Base-by-base conservation (phyloP, 352 stramenopile genomes). In the Pythium oligandrum region DNA sequence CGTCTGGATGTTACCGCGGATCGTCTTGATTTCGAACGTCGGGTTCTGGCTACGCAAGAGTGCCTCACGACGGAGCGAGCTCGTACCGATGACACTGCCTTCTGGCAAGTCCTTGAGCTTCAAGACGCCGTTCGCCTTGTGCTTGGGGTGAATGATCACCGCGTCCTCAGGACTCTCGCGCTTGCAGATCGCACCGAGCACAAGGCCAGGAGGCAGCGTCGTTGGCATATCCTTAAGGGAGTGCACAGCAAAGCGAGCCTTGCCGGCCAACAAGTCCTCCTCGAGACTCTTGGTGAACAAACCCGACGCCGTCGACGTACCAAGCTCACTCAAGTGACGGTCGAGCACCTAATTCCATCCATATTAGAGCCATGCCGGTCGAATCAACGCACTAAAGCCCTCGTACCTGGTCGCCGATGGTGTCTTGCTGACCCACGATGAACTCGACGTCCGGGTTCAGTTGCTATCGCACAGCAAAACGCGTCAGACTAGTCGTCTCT, bases 181-280 rank as follows among this genome's bases (percentile, higher is more conserved):
- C 63, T 92, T 83, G 48, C 71, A 84, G 54, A 96, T 92, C 17
- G 77, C 83, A 36, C 63, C 84, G 31, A 96, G 71, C 48, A 93
- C 72, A 37, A 96, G 81, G 6, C 83, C 84, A 6, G 75, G 44
- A 1, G 86, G 86, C 8, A 96, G 73, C 39, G 64, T 77, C 52
- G 84, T 96, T 4, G 86, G 84, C 84, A 96, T 94, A 52, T 96
- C 86, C 58, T 96, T 96, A 10, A 96, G 69, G 36, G 81, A 96
- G 64, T 96, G 86, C 12, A 96, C 86, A 1, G 84, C 86, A n/a
- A 93, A 90, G 55, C 83, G 80, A 44, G 70, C 80, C 1, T 69
- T 72, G 26, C 81, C 75, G 10, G 66, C 57, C 9, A 94, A 54
- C 51, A 96, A 62, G 7, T 80, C 75, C 39, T 89, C 75, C 73